Percentiles rank a stretch among this genome's conserved stretches.
phyloP scores from a whole-genome alignment of 352 stramenopile genomes.

The Globisporangium nodosum region DNA sequence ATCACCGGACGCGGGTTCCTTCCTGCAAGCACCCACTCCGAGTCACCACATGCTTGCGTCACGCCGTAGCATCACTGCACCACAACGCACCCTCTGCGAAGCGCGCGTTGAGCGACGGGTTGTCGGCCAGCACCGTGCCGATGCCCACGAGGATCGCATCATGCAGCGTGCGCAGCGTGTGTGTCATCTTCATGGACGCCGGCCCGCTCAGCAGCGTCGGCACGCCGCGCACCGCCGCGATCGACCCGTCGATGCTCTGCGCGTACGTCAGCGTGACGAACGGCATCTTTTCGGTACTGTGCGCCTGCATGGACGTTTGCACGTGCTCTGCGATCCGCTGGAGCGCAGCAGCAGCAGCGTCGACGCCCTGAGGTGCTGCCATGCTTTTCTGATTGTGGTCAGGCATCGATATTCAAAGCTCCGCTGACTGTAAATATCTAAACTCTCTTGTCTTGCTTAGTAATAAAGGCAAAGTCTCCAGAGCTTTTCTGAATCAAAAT shows the following conservation, averaged over 20 bases:
- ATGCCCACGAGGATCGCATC: slow-evolving; percentile 86
- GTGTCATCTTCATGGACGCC: slow-evolving; percentile 84
- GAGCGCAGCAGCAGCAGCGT: not conserved
- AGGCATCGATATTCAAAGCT: not conserved
- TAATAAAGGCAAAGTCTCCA: not conserved
- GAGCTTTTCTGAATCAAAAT: not conserved
- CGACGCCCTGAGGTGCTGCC: not conserved
- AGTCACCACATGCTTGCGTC: not conserved
- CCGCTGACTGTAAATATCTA: not conserved
- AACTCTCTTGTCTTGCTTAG: not conserved
- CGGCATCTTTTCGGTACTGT: slow-evolving; percentile 10
- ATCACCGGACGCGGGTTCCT: slow-evolving; percentile 68
- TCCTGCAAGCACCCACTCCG: slow-evolving; percentile 17
- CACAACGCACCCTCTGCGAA: slow-evolving; percentile 37
- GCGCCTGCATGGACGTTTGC: slow-evolving; percentile 5
- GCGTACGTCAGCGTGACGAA: slow-evolving; percentile 86
- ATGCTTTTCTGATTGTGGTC: not conserved
- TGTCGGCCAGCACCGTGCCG: slow-evolving; percentile 80
- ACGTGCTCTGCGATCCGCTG: slow-evolving; percentile 4
- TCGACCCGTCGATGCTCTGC: slow-evolving; percentile 86
- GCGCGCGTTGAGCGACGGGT: slow-evolving; percentile 80
- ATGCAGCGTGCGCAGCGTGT: slow-evolving; percentile 79
- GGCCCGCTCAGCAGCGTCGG: slow-evolving; percentile 66
- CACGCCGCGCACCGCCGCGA: slow-evolving; percentile 56
- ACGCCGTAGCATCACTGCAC: not conserved